Conservation (phyloP, 352 stramenopile genomes). For the Phytopythium boreale region DNA sequence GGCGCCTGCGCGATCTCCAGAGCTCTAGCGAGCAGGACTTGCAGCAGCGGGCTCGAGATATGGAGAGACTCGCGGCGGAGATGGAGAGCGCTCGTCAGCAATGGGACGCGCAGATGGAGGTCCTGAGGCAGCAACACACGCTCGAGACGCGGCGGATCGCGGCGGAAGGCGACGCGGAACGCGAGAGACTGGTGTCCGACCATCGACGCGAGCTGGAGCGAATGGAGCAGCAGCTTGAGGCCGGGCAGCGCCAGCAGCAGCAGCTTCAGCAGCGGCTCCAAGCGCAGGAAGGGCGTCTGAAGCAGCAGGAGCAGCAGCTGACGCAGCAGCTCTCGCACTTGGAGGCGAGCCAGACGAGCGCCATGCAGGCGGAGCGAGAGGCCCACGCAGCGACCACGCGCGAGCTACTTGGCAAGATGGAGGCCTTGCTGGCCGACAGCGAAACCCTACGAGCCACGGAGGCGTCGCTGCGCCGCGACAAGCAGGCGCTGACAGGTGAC, state of each 20-base stretch:
- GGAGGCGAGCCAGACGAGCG: slow-evolving; percentile 2
- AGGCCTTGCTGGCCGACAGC: slow-evolving; percentile 46
- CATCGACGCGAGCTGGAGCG: slow-evolving; percentile 11
- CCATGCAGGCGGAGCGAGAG: slow-evolving; percentile 10
- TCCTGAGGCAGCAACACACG: slow-evolving; percentile 33
- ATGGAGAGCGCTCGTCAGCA: slow-evolving; percentile 7
- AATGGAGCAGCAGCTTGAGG: slow-evolving; percentile 21
- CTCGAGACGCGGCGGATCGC: slow-evolving; percentile 68
- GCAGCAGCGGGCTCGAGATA: slow-evolving; percentile 24
- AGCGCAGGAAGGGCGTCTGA: slow-evolving; percentile 3
- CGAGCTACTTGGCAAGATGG: slow-evolving; percentile 60
- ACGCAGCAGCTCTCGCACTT: slow-evolving; percentile 9
- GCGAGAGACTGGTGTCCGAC: slow-evolving; percentile 48
- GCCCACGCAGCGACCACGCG: slow-evolving; percentile 44
- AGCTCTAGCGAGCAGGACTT: slow-evolving; percentile 16
- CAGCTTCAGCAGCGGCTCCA: slow-evolving; percentile 19
- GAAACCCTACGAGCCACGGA: slow-evolving; percentile 44
- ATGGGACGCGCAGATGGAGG: slow-evolving; percentile 21
- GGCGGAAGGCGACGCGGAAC: slow-evolving; percentile 65
- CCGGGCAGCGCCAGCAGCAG: slow-evolving; percentile 13
- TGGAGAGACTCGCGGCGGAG: slow-evolving; percentile 2
- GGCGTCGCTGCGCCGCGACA: slow-evolving; percentile 51
- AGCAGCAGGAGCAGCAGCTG: slow-evolving; percentile 16
- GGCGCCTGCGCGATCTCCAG: slow-evolving; percentile 35
- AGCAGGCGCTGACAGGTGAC: slow-evolving; percentile 34